These are phyloP conservation scores for Rhizopogon roseolus DNA, from an alignment of 768 basidiomycete species.

Conservation along the genomic window DNA sequence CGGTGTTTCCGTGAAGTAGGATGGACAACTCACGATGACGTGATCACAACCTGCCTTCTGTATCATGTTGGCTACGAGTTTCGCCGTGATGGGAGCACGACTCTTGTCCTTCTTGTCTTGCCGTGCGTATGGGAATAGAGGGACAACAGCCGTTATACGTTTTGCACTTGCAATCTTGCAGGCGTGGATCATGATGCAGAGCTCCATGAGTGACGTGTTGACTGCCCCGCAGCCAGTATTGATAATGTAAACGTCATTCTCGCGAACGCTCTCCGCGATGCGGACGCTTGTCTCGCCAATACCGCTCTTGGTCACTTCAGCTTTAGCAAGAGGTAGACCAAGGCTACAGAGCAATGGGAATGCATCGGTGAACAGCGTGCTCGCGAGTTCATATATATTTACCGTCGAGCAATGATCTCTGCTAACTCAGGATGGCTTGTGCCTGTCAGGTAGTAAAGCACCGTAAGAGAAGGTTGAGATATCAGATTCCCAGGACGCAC, in stretches of 20 bases:
- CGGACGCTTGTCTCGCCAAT: conserved; percentile 91
- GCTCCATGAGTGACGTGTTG: conserved; percentile 95
- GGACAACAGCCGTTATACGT: conserved; percentile 97
- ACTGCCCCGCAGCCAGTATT: conserved; percentile 85
- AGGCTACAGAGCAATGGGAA: conserved; percentile 51
- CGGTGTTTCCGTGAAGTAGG: not conserved
- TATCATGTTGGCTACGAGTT: conserved; percentile 97
- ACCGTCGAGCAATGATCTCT: conserved; percentile 91
- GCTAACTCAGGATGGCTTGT: conserved; percentile 96
- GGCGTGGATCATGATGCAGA: conserved; percentile 98
- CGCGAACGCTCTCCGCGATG: conserved; percentile 92
- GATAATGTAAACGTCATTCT: conserved; percentile 98
- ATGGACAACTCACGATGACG: conserved; percentile 71
- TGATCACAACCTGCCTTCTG: conserved; percentile 92
- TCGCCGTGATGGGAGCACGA: conserved; percentile 95
- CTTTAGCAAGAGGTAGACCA: conserved; percentile 83
- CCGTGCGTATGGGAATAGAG: conserved; percentile 93
- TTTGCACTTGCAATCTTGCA: conserved; percentile 99
- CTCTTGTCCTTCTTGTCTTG: conserved; percentile 99
- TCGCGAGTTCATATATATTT: conserved; percentile 19
- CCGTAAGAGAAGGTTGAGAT: not conserved
- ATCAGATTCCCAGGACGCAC: conserved; percentile 27
- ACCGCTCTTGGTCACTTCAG: conserved; percentile 82
- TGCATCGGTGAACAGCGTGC: conserved; percentile 9
- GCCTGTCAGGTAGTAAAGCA: conserved; percentile 42